These are phyloP conservation scores for Solanum hybrid DNA, from an alignment of 305 asterid species.

Conservation along the genomic window DNA sequence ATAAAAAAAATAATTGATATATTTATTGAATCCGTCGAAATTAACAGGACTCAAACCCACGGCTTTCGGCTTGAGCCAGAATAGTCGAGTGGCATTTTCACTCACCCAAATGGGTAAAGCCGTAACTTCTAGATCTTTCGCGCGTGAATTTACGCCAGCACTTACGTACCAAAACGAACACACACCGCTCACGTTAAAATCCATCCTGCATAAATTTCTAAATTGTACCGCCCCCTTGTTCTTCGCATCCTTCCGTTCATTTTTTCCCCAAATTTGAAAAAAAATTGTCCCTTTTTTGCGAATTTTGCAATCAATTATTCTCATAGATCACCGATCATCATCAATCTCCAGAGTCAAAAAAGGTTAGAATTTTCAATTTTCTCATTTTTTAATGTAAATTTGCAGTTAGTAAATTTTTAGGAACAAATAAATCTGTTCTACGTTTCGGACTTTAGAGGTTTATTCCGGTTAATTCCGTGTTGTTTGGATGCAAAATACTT, in stretches of 20 bases:
- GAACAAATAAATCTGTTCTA: not conserved
- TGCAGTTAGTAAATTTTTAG: not conserved
- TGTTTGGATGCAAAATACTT: not conserved
- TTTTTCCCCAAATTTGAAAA: not conserved
- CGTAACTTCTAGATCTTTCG: not conserved
- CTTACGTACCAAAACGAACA: not conserved
- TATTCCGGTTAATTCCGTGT: not conserved
- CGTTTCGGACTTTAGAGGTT: not conserved
- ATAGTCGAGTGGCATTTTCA: not conserved
- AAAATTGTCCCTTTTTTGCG: not conserved
- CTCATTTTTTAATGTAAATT: not conserved
- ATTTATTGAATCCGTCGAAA: not conserved
- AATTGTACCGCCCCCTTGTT: not conserved
- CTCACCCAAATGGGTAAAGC: not conserved
- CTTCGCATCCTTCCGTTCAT: not conserved
- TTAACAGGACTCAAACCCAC: rapidly evolving
- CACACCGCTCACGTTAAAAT: not conserved
- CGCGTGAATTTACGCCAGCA: not conserved
- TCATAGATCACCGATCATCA: not conserved
- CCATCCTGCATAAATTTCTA: not conserved
- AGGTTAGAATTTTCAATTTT: not conserved
- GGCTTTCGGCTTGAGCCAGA: no score
- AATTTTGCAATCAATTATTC: not conserved
- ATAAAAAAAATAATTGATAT: not conserved
- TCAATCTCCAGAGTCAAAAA: not conserved